Conservation (phyloP, 2,329 filamentous ascomycete species). For the Dothiorella sarmentorum region DNA sequence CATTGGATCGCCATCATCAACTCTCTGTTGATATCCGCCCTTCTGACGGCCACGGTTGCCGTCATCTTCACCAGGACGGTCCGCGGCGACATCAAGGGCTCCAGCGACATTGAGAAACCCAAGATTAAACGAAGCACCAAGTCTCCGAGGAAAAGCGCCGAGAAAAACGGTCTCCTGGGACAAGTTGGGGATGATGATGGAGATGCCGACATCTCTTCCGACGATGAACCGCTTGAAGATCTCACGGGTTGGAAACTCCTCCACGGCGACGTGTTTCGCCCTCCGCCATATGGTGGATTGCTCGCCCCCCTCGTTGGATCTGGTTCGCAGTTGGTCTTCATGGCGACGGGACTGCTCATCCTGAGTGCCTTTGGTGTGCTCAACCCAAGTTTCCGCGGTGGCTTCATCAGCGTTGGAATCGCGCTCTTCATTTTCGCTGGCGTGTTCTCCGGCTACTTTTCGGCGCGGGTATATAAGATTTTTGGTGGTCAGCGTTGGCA, state of each 20-base stretch:
- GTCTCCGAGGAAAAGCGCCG: slow-evolving; percentile 50
- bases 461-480: slow-evolving; percentile 75
- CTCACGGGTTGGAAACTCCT: slow-evolving; percentile 84
- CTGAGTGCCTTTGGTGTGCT: slow-evolving; percentile 73
- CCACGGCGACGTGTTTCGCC: slow-evolving; percentile 82
- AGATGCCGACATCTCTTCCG: slow-evolving; percentile 58
- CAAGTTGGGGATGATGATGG: slow-evolving; percentile 54
- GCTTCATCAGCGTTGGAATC: slow-evolving; percentile 79
- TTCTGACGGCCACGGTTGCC: slow-evolving; percentile 74
- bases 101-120: slow-evolving; percentile 61
- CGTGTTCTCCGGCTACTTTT: slow-evolving; percentile 83
- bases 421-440: slow-evolving; percentile 82
- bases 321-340: slow-evolving; percentile 81
- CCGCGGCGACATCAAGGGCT: slow-evolving; percentile 72
- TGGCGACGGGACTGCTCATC: slow-evolving; percentile 68
- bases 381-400: slow-evolving; percentile 85
- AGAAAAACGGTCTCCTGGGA: slow-evolving; percentile 56
- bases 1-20: slow-evolving; percentile 90
- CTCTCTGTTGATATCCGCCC: slow-evolving; percentile 75
- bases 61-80: slow-evolving; percentile 79
- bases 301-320: slow-evolving; percentile 80
- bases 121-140: slow-evolving; percentile 48
- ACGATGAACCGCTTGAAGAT: slow-evolving; percentile 74
- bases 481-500: slow-evolving; percentile 73
- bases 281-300: slow-evolving; percentile 66